These are phyloP conservation scores for Colletotrichum kahawae DNA, from an alignment of 2,329 filamentous ascomycete genomes.

Conservation along the genomic window DNA sequence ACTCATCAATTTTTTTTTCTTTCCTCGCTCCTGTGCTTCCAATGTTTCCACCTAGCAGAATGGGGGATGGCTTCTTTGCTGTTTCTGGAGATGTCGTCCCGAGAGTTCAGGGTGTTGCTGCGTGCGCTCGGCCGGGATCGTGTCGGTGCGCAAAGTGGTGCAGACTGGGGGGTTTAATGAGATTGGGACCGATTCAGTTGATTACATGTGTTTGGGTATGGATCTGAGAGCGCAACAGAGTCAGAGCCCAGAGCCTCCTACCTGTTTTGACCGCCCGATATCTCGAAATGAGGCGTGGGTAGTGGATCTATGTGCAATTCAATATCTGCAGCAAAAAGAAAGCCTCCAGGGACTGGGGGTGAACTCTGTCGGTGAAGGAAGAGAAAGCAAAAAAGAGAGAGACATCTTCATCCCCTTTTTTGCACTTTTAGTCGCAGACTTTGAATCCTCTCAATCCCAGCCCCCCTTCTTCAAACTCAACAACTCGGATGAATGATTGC, in stretches of 20 bases:
- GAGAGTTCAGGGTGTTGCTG: background rate
- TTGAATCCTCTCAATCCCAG: background rate
- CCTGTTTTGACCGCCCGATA: background rate
- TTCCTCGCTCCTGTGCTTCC: background rate
- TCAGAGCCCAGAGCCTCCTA: background rate
- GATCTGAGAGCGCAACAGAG: background rate
- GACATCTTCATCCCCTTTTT: background rate
- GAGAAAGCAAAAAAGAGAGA: background rate
- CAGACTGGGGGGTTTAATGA: slow-evolving; percentile 10
- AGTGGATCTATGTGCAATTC: background rate
- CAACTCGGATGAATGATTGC: background rate
- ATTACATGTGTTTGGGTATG: background rate
- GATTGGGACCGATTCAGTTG: slow-evolving; percentile 2
- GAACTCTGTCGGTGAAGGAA: background rate
- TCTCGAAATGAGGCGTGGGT: slow-evolving; percentile 5
- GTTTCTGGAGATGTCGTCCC: slow-evolving; percentile 9
- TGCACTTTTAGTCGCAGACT: background rate
- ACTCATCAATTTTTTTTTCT: background rate
- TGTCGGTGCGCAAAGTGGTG: background rate
- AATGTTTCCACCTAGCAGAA: background rate
- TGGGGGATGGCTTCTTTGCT: background rate
- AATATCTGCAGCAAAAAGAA: background rate
- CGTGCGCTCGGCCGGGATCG: background rate
- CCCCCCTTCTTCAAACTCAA: background rate
- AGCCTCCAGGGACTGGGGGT: background rate